Percentiles rank a stretch among this genome's conserved stretches.
Evolutionary conservation across 495 filamentous ascomycete genomes (phyloP).

Genomic region (Aspergillus biplanus): DNA sequence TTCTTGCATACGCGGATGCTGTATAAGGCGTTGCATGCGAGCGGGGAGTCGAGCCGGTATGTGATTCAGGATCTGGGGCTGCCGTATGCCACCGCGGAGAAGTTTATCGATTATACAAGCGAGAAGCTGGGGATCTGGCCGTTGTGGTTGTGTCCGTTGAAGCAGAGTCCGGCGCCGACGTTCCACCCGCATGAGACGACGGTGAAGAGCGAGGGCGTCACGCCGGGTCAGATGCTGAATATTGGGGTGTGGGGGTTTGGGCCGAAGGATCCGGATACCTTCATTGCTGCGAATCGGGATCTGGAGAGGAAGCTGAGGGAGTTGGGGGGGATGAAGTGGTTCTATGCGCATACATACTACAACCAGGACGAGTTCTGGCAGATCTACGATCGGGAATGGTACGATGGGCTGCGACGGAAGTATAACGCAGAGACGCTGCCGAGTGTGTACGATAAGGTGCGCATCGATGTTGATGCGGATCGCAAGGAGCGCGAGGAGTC

Average conservation of each 20-base stretch:
- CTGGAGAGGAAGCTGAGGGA: constrained; percentile 66
- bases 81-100: constrained; percentile 45
- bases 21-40: constrained; percentile 59
- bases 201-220: constrained; percentile 11
- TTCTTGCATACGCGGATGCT: constrained; percentile 60
- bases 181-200: constrained; percentile 17
- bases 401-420: constrained; percentile 51
- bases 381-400: constrained; percentile 52
- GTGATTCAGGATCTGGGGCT: constrained; percentile 63
- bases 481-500: constrained; percentile 20
- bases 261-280: constrained; percentile 29
- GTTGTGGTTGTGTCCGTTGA: constrained; percentile 61
- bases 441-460: constrained; percentile 59
- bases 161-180: constrained; percentile 18
- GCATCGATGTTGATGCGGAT: constrained; percentile 27
- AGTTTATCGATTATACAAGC: constrained; percentile 53
- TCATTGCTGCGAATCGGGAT: constrained; percentile 61
- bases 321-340: constrained; percentile 67
- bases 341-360: constrained; percentile 62
- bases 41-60: constrained; percentile 47
- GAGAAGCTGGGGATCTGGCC: constrained; percentile 55
- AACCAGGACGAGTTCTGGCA: constrained; percentile 58
- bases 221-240: constrained; percentile 47
- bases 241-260: constrained; percentile 58
- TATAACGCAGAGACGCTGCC: constrained; percentile 53